Base-by-base conservation (phyloP, 768 basidiomycete genomes). In the Artomyces pyxidatus region DNA sequence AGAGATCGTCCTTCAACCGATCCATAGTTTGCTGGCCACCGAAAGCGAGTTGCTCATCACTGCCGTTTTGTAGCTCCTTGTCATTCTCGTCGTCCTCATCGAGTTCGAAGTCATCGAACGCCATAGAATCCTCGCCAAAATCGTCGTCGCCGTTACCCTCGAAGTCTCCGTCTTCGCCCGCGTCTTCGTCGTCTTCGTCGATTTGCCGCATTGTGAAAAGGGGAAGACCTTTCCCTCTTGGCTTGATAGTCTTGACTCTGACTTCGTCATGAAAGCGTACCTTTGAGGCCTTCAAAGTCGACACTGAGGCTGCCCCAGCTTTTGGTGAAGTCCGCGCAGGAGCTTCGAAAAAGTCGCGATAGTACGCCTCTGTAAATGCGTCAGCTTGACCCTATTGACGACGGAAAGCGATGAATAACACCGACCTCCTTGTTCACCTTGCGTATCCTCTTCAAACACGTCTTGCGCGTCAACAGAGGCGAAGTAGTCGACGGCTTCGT, bases 181-280 rank as follows among this genome's bases (percentile, higher is more conserved):
- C 48, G 16, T 47, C 52, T 11, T 59, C 54, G 6, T 53, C 59
- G 6, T 67, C 70, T 4, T 71, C 71, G 0, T 71, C 71, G 1
- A 71, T 26, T 70, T 68, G 5, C 68, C 64, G 28, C 61, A 61
- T 65, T 16, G 61, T 55, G 7, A 67, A 74, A 19, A 84, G 59
- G 4, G 83, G 77, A 47, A 77, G 67, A 41, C 77, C 78, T 62
- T 78, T 88, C 3, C 85, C 84, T 19, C 78, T 77, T 1, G 83
- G 70, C 57, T 82, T 83, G 59, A 93, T 91, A 40, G 77, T 85
- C 68, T 83, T 91, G 30, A 93, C 84, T 30, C 80, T 71, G 23
- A 94, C 91, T 58, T 83, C 74, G 4, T 89, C 85, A 59, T 83
- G 76, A 62, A 94, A 94, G 19, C 85, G 81, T 10, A 93, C 91